Evolutionary conservation across 2,329 filamentous ascomycete genomes (phyloP).

Genomic region (Colletotrichum endophyticum): DNA sequence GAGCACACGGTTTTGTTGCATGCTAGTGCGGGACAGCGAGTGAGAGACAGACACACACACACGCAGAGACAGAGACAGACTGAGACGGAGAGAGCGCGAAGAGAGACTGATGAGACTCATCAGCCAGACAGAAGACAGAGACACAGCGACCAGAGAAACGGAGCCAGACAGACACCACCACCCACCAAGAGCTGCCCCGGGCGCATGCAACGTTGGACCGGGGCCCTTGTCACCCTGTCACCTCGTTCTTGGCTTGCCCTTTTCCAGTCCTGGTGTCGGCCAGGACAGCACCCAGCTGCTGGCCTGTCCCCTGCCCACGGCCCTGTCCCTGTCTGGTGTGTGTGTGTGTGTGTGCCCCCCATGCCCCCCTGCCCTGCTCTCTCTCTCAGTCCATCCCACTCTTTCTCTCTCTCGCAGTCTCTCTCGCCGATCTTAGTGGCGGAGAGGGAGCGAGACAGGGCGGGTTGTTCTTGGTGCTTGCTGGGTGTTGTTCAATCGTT

Average conservation of each 20-base stretch:
- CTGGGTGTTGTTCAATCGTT: neutral
- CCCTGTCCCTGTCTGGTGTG: neutral
- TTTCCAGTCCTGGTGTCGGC: neutral
- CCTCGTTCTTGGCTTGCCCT: neutral
- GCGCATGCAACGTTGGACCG: constrained; percentile 20
- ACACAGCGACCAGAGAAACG: neutral
- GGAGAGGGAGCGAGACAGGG: neutral
- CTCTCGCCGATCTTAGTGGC: neutral
- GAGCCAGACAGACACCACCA: neutral
- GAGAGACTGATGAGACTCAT: neutral
- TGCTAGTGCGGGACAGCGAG: neutral
- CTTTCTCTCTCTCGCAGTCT: neutral
- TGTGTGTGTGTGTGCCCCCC: neutral
- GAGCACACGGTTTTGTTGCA: neutral
- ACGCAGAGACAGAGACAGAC: no score
- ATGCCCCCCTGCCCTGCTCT: neutral
- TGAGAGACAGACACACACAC: neutral
- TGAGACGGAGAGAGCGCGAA: neutral
- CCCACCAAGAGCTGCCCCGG: constrained; percentile 1
- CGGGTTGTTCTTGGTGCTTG: neutral
- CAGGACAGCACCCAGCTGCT: neutral
- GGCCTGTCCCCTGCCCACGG: neutral
- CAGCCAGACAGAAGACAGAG: neutral
- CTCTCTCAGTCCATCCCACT: neutral
- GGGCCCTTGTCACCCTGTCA: constrained; percentile 9